These are phyloP conservation scores for Carex parvula DNA, from an alignment of 176 grass and related monocot species.

Conservation along the genomic window DNA sequence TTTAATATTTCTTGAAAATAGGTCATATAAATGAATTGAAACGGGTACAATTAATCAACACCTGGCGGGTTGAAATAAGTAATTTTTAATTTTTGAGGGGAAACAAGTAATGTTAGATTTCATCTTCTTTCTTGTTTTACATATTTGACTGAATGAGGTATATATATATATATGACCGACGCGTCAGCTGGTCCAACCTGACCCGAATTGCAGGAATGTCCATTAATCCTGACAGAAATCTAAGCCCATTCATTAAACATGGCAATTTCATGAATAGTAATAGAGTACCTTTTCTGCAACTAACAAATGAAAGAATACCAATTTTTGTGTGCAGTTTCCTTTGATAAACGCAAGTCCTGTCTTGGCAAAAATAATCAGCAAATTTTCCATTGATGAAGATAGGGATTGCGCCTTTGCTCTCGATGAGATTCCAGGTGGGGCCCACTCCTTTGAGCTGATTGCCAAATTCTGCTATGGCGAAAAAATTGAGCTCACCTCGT, in stretches of 20 bases:
- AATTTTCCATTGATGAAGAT: constrained; percentile 43
- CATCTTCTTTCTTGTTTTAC: background rate
- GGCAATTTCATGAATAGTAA: background rate
- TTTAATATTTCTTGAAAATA: background rate
- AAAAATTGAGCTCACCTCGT: constrained; percentile 71
- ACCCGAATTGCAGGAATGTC: background rate
- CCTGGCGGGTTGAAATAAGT: background rate
- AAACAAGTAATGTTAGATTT: background rate
- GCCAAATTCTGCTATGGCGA: constrained; percentile 89
- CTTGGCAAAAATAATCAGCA: constrained; percentile 68
- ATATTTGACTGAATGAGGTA: background rate
- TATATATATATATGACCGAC: background rate
- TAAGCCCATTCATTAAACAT: background rate
- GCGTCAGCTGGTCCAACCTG: background rate
- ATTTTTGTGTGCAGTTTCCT: constrained; percentile 58
- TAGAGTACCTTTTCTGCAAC: background rate
- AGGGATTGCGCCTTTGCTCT: constrained; percentile 65
- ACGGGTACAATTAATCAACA: background rate
- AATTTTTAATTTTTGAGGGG: no score
- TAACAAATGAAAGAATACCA: background rate
- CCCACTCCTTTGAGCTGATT: constrained; percentile 80
- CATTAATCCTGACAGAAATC: no score
- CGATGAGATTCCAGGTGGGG: constrained; percentile 76
- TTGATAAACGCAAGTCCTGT: constrained; percentile 72
- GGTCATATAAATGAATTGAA: background rate